A percentile compares a stretch with the other conserved stretches of the same genome.
Evolutionary conservation across 331 rosid genomes (phyloP).

Genomic region (Pyracantha coccinea): DNA sequence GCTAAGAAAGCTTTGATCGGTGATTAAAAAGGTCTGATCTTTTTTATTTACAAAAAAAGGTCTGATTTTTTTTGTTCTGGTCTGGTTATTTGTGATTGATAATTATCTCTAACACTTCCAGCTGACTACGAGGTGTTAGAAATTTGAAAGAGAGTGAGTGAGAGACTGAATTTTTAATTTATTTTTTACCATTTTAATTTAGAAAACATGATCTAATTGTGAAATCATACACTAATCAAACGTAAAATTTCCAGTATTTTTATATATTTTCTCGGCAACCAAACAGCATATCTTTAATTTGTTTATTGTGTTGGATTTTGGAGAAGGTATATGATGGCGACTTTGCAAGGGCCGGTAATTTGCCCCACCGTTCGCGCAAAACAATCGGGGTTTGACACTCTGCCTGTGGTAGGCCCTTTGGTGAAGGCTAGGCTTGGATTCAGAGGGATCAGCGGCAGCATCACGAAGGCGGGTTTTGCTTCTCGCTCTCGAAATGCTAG

Average conservation of each 20-base stretch:
- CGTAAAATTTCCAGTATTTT: neutral
- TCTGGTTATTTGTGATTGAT: neutral
- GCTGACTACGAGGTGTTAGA: neutral
- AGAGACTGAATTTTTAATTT: neutral
- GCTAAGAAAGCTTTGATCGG: slow-evolving; percentile 26
- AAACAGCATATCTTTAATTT: neutral
- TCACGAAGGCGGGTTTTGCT: slow-evolving; percentile 31
- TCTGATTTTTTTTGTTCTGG: slow-evolving; percentile 20
- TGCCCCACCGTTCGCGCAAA: slow-evolving; percentile 65
- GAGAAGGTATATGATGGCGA: slow-evolving; percentile 46
- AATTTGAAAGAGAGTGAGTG: neutral
- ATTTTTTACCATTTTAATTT: neutral
- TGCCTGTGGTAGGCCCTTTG: slow-evolving; percentile 45
- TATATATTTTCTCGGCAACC: neutral
- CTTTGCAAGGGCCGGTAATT: slow-evolving; percentile 81
- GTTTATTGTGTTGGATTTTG: slow-evolving; percentile 15
- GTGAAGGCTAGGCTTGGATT: slow-evolving; percentile 47
- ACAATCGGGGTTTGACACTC: slow-evolving; percentile 40
- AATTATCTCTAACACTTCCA: neutral
- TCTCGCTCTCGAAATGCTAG: slow-evolving; percentile 28
- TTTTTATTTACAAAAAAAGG: slow-evolving; percentile 1
- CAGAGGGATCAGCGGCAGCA: slow-evolving; percentile 29
- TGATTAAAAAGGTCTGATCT: slow-evolving; percentile 15
- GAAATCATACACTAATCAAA: neutral
- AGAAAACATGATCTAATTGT: neutral